Evolutionary conservation across 2,329 filamentous ascomycete species (phyloP), one percentile per base, ranked within the genome.

Genomic region (Colletotrichum tofieldiae): DNA sequence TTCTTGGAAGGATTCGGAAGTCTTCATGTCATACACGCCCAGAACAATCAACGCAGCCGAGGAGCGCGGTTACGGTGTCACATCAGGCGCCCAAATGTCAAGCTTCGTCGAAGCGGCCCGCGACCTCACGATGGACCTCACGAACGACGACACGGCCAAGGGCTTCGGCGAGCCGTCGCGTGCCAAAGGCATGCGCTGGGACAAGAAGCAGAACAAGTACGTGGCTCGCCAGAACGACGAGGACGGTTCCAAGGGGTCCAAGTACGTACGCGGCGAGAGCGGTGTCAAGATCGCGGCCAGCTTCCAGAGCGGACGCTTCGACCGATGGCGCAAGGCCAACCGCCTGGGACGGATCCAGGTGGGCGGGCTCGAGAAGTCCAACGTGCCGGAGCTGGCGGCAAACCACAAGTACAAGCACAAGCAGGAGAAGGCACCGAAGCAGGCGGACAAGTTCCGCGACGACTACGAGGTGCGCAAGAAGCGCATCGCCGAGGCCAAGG

Each of bases 21-120:
- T 96, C 77, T 99, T 97, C 90, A 98, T 99, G 95, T 93, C 94
- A 12, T 99, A 99, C 86, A 94, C 91, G 1, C 96, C 96, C 0
- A 92, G 93, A 73, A 91, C 91, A 52, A 89, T 90, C 77, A 96
- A 96, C 81, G 87, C 93, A 5, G 94, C 93, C 64, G 96, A 98
- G 83, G 95, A 98, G 80, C 93, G 94, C 66, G 96, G 92, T 16
- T 99, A 99, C 83, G 95, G 95, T 75, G 95, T 99, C 23, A 94
- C 97, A 82, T 93, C 94, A 0, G 94, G 94, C 61, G 91, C 89
- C 12, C 92, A 93, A 69, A 88, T 87, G 76, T 86, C 89, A 66
- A 95, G 93, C 82, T 99, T 99, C 84, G 89, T 97, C 58, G 92
- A 95, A 78, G 94, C 94, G 8, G 96, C 97, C n/a, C 90, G 94